phyloP scores from a whole-genome alignment of 1,284 basidiomycete species.

The Ganoderma meredithae region DNA sequence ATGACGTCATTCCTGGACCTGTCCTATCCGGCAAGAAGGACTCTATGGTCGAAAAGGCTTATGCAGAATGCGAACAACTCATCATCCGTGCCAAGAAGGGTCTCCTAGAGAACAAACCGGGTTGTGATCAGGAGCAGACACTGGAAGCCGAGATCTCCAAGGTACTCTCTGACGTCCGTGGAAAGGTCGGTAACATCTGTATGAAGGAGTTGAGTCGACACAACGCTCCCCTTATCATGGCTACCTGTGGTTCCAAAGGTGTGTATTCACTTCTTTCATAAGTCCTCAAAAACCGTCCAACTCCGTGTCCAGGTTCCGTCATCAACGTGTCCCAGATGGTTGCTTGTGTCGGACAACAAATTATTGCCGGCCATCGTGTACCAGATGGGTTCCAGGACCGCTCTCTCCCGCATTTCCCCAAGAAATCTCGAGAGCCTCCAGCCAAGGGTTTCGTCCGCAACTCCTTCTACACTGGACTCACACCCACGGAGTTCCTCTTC shows the following conservation, averaged over 20 bases:
- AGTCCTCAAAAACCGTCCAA: neutral
- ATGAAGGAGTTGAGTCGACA: slow-evolving; percentile 97
- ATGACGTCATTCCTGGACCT: slow-evolving; percentile 97
- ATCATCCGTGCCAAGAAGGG: slow-evolving; percentile 94
- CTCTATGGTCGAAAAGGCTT: slow-evolving; percentile 87
- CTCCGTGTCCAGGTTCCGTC: slow-evolving; percentile 77
- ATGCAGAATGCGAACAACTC: slow-evolving; percentile 86
- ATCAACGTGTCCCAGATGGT: slow-evolving; percentile 99
- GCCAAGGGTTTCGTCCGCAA: slow-evolving; percentile 99
- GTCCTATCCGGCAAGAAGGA: slow-evolving; percentile 87
- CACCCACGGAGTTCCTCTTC: slow-evolving; percentile 97
- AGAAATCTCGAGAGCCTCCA: slow-evolving; percentile 96
- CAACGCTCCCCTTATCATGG: slow-evolving; percentile 99
- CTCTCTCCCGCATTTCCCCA: slow-evolving; percentile 97
- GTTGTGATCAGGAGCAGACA: slow-evolving; percentile 97
- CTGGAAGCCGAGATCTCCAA: slow-evolving; percentile 96
- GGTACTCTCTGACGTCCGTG: slow-evolving; percentile 93
- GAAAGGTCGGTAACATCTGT: slow-evolving; percentile 96
- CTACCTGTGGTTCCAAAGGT: slow-evolving; percentile 99
- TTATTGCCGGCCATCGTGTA: slow-evolving; percentile 97
- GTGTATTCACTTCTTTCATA: neutral
- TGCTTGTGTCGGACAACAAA: slow-evolving; percentile 99
- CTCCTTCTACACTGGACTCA: slow-evolving; percentile 95
- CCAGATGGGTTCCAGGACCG: slow-evolving; percentile 99
- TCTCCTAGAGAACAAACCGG: slow-evolving; percentile 94